phyloP scores from a whole-genome alignment of 2,329 filamentous ascomycete species.

The Penicillium sp. region DNA sequence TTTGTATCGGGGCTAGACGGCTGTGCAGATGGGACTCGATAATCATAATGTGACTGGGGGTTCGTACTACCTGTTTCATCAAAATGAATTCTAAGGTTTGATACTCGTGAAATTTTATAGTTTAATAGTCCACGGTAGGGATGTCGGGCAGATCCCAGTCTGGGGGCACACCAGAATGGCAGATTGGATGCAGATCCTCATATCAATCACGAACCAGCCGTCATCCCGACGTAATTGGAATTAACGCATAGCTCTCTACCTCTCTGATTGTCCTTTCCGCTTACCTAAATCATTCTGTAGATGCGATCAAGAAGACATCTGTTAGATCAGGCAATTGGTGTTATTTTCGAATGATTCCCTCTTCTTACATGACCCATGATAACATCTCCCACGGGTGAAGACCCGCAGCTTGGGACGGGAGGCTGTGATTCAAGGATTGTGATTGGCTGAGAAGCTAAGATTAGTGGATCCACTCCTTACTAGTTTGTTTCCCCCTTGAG shows the following conservation, averaged over 20 bases:
- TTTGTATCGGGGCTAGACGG: conserved; percentile 7
- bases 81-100: neutral
- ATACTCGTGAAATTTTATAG: neutral
- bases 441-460: neutral
- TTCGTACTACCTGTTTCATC: neutral
- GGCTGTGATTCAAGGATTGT: neutral
- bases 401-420: conserved; percentile 1
- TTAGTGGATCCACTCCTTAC: neutral
- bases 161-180: neutral
- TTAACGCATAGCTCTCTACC: neutral
- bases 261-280: neutral
- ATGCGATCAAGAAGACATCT: neutral
- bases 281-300: neutral
- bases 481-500: neutral
- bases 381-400: conserved; percentile 4
- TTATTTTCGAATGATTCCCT: neutral
- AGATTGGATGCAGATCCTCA: conserved; percentile 12
- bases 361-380: neutral
- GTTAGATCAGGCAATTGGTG: no score
- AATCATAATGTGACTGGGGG: neutral
- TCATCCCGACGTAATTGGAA: conserved; percentile 6
- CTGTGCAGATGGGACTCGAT: neutral
- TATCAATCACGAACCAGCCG: conserved; percentile 4
- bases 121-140: neutral
- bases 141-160: conserved; percentile 1